Evolutionary conservation across 768 basidiomycete genomes (phyloP).

Genomic region (Suillus fuscotomentosus): DNA sequence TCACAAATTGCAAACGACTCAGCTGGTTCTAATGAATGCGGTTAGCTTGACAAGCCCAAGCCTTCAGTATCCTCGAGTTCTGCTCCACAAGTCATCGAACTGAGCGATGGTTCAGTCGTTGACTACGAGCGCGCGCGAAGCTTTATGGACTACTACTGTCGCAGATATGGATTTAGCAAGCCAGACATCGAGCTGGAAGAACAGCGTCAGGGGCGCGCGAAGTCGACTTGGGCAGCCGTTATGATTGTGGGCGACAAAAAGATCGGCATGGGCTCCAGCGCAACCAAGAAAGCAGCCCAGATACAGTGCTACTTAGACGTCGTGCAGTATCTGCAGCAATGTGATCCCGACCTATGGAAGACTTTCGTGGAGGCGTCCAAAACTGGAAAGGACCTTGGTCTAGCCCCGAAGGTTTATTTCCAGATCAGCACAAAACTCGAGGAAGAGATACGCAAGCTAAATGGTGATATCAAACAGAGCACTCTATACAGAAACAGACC

Average conservation of each 20-base stretch:
- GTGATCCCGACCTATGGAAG: slow-evolving; percentile 80
- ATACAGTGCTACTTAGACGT: slow-evolving; percentile 84
- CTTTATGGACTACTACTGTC: slow-evolving; percentile 97
- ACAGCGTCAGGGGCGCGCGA: slow-evolving; percentile 22
- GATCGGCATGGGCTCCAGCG: slow-evolving; percentile 76
- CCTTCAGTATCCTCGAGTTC: slow-evolving; percentile 3
- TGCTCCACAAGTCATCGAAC: slow-evolving; percentile 24
- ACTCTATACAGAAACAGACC: slow-evolving; percentile 67
- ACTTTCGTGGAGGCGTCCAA: slow-evolving; percentile 60
- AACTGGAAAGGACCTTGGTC: slow-evolving; percentile 65
- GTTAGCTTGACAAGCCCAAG: slow-evolving; percentile 32
- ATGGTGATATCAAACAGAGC: slow-evolving; percentile 61
- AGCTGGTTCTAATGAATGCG: slow-evolving; percentile 3
- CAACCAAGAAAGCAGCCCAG: slow-evolving; percentile 70
- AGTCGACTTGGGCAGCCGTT: slow-evolving; percentile 61
- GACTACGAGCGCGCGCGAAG: slow-evolving; percentile 71
- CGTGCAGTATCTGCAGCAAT: slow-evolving; percentile 79
- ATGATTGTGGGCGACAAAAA: slow-evolving; percentile 75
- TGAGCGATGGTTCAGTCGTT: slow-evolving; percentile 66
- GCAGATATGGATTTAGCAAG: slow-evolving; percentile 67
- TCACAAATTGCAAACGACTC: slow-evolving; percentile 3
- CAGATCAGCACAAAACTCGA: slow-evolving; percentile 61
- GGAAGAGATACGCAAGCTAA: slow-evolving; percentile 70
- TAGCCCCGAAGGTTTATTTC: slow-evolving; percentile 70
- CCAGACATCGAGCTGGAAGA: slow-evolving; percentile 65